These are phyloP conservation scores for Calonectria honghensis DNA, from an alignment of 2,329 filamentous ascomycete species.

Conservation along the genomic window DNA sequence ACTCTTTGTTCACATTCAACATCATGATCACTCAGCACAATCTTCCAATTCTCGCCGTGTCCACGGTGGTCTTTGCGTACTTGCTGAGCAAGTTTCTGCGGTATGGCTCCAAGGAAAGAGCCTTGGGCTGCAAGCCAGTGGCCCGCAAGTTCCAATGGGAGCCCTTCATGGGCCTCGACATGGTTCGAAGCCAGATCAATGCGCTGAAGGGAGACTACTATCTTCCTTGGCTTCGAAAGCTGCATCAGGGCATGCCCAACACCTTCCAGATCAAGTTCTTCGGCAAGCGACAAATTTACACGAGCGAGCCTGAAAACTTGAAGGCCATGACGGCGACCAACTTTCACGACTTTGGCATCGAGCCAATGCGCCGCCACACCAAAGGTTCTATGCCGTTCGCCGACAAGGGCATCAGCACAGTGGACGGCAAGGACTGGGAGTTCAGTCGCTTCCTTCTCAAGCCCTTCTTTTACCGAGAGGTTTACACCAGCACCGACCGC, in stretches of 20 bases:
- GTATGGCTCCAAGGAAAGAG: slow-evolving; percentile 19
- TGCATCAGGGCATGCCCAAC: slow-evolving; percentile 45
- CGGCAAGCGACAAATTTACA: slow-evolving; percentile 47
- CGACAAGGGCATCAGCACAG: slow-evolving; percentile 46
- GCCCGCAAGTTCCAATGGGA: slow-evolving; percentile 43
- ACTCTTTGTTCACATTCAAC: slow-evolving; percentile 22
- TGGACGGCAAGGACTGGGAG: slow-evolving; percentile 48
- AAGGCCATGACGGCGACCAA: slow-evolving; percentile 50
- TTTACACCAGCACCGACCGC: slow-evolving; percentile 46
- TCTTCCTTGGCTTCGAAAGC: slow-evolving; percentile 47
- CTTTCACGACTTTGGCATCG: slow-evolving; percentile 48
- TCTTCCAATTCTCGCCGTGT: slow-evolving; percentile 23
- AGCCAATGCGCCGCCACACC: slow-evolving; percentile 47
- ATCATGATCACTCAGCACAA: slow-evolving; percentile 22
- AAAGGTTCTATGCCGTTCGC: slow-evolving; percentile 45
- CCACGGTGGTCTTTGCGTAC: slow-evolving; percentile 26
- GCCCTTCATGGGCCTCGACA: slow-evolving; percentile 46
- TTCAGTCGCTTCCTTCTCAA: slow-evolving; percentile 48
- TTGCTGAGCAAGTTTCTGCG: slow-evolving; percentile 34
- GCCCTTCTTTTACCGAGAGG: slow-evolving; percentile 48
- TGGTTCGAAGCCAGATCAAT: slow-evolving; percentile 44
- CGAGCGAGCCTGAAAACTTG: slow-evolving; percentile 48
- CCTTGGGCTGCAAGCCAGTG: slow-evolving; percentile 37
- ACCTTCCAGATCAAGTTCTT: slow-evolving; percentile 50
- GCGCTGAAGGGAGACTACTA: slow-evolving; percentile 46